Base-by-base conservation (phyloP, 768 basidiomycete species). In the Lentinula detonsa region DNA sequence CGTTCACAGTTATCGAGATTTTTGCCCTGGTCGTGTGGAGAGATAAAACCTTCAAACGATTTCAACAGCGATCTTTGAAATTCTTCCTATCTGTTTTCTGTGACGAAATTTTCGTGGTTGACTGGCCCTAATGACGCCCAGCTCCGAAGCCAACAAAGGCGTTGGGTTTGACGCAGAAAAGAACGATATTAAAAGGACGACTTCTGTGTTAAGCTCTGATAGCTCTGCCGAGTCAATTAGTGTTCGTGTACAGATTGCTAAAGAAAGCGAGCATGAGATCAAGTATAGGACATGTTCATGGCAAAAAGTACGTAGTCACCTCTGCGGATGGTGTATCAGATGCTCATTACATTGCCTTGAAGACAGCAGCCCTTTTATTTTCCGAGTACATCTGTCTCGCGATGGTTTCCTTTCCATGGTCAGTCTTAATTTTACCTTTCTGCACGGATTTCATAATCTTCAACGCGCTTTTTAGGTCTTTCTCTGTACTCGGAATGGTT, bases 381-480 rank as follows among this genome's bases (percentile, higher is more conserved):
- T 75, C 75, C 5, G 78, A 78, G 63, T 79, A 79, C 65, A 77
- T 79, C 42, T 79, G 77, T 60, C 73, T 79, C 1, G 77, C 78
- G 2, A 72, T 74, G 51, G 64, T 76, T 35, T 74, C 74, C 2
- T 76, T 76, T 59, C 74, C 75, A 11, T 75, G 74, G 75, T 75
- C 3, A 31, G 3, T 21, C 23, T 42, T 16, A 6, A 39, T 43
- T 11, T 18, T 56, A 7, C 28, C 28, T 52, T 63, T 51, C 1
- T 34, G 37, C 48, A 16, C n/a, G 39, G 16, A 11, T 5, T 8
- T 16, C 15, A 15, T 51, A 18, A n/a, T 9, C 39, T 58, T 10
- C 52, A 28, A 51, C 9, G n/a, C 52, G 46, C 42, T 8, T 23
- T 23, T 16, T 31, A 76, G 75, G 76, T 78, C 77, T 16, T 79